Conservation (phyloP, 495 filamentous ascomycete genomes). For the Hypoxylon subgilvum region DNA sequence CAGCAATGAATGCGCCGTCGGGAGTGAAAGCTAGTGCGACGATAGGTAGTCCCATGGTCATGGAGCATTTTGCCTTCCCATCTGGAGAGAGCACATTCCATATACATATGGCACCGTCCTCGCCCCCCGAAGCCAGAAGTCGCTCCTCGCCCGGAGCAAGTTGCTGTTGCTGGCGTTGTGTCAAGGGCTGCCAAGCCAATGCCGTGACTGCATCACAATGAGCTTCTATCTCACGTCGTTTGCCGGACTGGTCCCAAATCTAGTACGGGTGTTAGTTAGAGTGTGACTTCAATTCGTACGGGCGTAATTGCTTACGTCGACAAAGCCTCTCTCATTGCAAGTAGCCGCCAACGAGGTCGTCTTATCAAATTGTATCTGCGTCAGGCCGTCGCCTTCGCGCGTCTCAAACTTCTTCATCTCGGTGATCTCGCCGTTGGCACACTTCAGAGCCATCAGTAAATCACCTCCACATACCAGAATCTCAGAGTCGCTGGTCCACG, state of each 20-base stretch:
- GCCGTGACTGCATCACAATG: slow-evolving; percentile 57
- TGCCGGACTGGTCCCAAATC: slow-evolving; percentile 58
- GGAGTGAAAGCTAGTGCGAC: slow-evolving; percentile 72
- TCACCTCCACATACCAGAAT: slow-evolving; percentile 66
- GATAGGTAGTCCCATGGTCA: slow-evolving; percentile 64
- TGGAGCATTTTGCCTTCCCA: slow-evolving; percentile 61
- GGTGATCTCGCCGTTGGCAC: slow-evolving; percentile 47
- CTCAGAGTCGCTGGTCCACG: slow-evolving; percentile 63
- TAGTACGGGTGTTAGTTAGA: slow-evolving; percentile 36
- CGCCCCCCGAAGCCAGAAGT: slow-evolving; percentile 58
- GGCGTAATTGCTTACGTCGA: slow-evolving; percentile 54
- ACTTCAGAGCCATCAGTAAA: slow-evolving; percentile 50
- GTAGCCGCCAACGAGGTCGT: slow-evolving; percentile 55
- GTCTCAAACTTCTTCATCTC: slow-evolving; percentile 49
- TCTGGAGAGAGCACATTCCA: slow-evolving; percentile 69
- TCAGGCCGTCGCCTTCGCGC: slow-evolving; percentile 50
- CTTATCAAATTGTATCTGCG: slow-evolving; percentile 57
- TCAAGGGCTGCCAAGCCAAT: slow-evolving; percentile 60
- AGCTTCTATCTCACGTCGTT: slow-evolving; percentile 53
- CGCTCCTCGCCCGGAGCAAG: slow-evolving; percentile 50
- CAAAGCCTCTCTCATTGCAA: slow-evolving; percentile 54
- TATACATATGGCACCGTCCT: slow-evolving; percentile 70
- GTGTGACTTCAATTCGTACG: not conserved
- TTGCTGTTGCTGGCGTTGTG: too few species aligned
- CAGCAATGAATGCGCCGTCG: slow-evolving; percentile 73